Evolutionary conservation across 306 rosid genomes (phyloP).

Genomic region (Citrullus mucosospermus): DNA sequence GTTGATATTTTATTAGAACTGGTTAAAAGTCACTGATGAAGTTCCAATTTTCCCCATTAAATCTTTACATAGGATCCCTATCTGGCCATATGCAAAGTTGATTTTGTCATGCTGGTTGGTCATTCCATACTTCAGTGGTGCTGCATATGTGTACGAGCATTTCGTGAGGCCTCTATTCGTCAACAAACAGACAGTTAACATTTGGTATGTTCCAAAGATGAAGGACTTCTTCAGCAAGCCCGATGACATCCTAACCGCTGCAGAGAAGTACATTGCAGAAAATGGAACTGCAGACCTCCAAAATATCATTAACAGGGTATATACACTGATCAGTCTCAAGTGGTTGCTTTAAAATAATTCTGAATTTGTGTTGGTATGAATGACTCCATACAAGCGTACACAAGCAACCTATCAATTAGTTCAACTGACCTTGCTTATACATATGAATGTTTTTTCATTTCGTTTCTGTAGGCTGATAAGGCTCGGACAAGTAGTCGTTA

Average conservation of each 20-base stretch:
- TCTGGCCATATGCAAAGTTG: slow-evolving; percentile 93
- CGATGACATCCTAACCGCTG: slow-evolving; percentile 74
- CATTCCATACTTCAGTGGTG: slow-evolving; percentile 83
- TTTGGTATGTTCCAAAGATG: slow-evolving; percentile 86
- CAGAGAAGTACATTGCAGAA: slow-evolving; percentile 77
- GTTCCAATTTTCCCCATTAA: background rate
- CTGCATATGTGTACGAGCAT: slow-evolving; percentile 86
- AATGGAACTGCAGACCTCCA: slow-evolving; percentile 62
- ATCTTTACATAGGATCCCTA: slow-evolving; percentile 58
- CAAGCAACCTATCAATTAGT: background rate
- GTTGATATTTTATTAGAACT: background rate
- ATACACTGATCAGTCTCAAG: background rate
- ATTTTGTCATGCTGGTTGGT: slow-evolving; percentile 82
- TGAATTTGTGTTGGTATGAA: background rate
- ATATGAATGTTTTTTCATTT: background rate
- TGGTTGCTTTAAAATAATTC: background rate
- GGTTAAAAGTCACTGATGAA: slow-evolving; percentile 1
- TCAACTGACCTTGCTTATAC: background rate
- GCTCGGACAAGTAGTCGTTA: slow-evolving; percentile 25
- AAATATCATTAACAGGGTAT: slow-evolving; percentile 70
- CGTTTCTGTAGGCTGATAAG: slow-evolving; percentile 63
- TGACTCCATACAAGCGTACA: background rate
- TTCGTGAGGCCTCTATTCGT: slow-evolving; percentile 66
- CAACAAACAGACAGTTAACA: slow-evolving; percentile 61
- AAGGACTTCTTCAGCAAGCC: slow-evolving; percentile 40